A percentile compares a stretch with the other conserved stretches of the same genome.
Conservation (phyloP, 23 red algal genomes). For the Gracilaria vermiculophylla region DNA sequence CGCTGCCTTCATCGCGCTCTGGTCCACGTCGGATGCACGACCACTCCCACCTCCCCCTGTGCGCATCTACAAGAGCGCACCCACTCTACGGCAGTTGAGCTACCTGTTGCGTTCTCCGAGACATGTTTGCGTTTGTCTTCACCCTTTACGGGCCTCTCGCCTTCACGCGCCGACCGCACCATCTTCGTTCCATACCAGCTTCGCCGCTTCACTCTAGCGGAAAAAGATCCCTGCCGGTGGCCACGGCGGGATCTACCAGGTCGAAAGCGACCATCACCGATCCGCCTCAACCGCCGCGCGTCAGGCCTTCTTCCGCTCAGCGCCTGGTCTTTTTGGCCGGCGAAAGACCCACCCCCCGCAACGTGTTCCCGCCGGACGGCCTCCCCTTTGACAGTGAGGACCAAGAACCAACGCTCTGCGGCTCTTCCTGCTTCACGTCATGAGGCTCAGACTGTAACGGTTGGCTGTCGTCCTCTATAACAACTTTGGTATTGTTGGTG, state of each 20-base stretch:
- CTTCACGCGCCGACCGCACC: not conserved
- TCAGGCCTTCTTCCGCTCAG: not conserved
- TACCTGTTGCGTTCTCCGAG: not conserved
- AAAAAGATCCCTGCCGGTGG: not conserved
- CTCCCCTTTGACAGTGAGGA: constrained; percentile 2
- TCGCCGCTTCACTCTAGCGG: not conserved
- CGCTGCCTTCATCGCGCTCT: too few species aligned
- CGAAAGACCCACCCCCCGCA: not conserved
- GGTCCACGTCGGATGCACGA: not conserved
- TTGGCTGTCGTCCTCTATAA: not conserved
- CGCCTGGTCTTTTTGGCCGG: not conserved
- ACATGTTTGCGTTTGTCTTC: not conserved
- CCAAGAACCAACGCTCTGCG: not conserved
- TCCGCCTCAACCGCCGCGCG: not conserved
- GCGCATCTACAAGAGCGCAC: not conserved
- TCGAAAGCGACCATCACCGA: not conserved
- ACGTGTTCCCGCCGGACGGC: not conserved
- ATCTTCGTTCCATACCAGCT: not conserved
- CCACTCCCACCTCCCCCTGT: not conserved
- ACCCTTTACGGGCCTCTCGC: not conserved
- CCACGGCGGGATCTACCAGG: not conserved
- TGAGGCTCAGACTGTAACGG: not conserved
- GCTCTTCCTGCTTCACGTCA: not conserved
- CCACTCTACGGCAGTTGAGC: not conserved
- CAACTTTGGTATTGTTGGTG: not conserved